phyloP scores from a whole-genome alignment of 2,329 filamentous ascomycete species.

The Tolypocladium endophyticum region DNA sequence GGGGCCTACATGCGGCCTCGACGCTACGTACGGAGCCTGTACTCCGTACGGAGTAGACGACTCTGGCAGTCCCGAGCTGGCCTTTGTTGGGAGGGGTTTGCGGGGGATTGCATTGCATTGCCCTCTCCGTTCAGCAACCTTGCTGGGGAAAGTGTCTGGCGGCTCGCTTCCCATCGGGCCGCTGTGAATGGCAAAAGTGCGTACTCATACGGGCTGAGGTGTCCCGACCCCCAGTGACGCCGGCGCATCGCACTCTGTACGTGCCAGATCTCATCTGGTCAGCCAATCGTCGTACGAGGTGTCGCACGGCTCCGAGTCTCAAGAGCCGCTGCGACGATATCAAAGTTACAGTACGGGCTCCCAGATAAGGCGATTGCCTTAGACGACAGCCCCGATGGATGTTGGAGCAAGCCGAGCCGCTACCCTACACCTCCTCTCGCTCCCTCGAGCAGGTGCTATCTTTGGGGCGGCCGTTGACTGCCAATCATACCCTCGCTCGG shows the following conservation, averaged over 20 bases:
- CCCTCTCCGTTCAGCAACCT: not conserved
- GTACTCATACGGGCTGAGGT: not conserved
- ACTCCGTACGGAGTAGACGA: not conserved
- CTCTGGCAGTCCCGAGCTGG: not conserved
- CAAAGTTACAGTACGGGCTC: too few relatives aligned
- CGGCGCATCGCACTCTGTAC: not conserved
- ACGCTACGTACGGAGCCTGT: not conserved
- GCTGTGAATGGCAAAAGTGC: not conserved
- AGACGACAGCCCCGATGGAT: not conserved
- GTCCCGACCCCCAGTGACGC: not conserved
- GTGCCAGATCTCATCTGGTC: not conserved
- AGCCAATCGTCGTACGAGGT: not conserved
- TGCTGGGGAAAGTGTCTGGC: not conserved
- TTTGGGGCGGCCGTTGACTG: not conserved
- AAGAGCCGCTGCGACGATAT: not conserved
- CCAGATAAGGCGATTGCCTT: too few relatives aligned
- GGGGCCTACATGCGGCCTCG: not conserved
- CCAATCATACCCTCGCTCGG: conserved; percentile 4
- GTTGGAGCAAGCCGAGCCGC: not conserved
- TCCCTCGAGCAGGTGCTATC: not conserved
- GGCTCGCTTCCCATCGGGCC: not conserved
- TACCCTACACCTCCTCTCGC: not conserved
- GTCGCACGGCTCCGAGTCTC: not conserved
- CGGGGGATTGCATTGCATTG: not conserved
- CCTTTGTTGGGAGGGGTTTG: not conserved